Conservation (phyloP, 306 rosid species). For the Trifolium pratense region DNA sequence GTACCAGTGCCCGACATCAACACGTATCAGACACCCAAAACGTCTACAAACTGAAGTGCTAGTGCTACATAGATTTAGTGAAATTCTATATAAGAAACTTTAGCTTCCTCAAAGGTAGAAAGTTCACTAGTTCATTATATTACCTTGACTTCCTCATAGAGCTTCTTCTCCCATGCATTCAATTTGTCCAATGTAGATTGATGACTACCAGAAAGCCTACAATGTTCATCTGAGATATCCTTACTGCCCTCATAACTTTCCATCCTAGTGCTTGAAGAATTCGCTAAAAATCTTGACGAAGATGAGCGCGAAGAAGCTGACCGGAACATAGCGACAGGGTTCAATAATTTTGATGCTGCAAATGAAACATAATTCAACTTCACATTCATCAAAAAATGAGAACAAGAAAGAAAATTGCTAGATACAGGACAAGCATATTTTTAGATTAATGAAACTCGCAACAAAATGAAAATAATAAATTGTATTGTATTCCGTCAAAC, state of each 20-base stretch:
- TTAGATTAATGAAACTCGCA: neutral
- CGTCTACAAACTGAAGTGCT: too few species aligned
- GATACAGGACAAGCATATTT: conserved; percentile 1
- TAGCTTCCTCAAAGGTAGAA: too few species aligned
- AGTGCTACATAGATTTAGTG: too few species aligned
- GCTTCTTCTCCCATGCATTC: conserved; percentile 95
- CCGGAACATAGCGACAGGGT: conserved; percentile 84
- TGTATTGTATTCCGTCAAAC: conserved; percentile 45
- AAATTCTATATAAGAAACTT: neutral
- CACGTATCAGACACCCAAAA: too few species aligned
- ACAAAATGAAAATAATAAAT: conserved; percentile 21
- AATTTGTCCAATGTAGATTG: conserved; percentile 83
- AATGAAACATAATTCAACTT: conserved; percentile 31
- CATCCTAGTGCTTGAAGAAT: conserved; percentile 56
- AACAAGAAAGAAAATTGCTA: conserved; percentile 13
- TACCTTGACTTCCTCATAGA: conserved; percentile 91
- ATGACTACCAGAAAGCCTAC: conserved; percentile 69
- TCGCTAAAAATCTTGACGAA: conserved; percentile 63
- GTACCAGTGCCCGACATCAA: too few species aligned
- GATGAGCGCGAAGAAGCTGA: conserved; percentile 80
- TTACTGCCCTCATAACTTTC: conserved; percentile 54
- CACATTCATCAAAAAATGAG: conserved; percentile 25
- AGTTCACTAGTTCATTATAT: conserved; percentile 15
- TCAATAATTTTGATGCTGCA: conserved; percentile 84
- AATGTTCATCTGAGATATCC: conserved; percentile 63